phyloP scores from a whole-genome alignment of 2,329 filamentous ascomycete species.

The Coccinonectria pachysandricola region DNA sequence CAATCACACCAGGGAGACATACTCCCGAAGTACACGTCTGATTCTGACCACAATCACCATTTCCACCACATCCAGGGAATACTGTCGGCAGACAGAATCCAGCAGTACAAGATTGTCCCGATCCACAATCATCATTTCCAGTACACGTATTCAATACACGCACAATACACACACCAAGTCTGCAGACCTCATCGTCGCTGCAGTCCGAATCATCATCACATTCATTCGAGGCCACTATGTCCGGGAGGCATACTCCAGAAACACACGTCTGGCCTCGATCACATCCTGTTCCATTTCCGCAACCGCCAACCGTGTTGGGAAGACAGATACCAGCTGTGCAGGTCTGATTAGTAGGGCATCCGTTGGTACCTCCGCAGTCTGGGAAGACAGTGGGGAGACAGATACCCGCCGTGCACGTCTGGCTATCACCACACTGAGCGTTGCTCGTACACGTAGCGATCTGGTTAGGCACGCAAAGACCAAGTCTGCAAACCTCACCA shows the following conservation, averaged over 20 bases:
- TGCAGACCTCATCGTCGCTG: conserved; percentile 1
- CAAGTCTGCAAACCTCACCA: conserved; percentile 1
- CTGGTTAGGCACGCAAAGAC: conserved; percentile 2
- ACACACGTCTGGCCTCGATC: conserved; percentile 1
- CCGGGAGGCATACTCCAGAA: conserved; percentile 3
- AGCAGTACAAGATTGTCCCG: background rate
- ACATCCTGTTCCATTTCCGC: background rate
- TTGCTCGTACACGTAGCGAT: conserved; percentile 1
- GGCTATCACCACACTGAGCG: background rate
- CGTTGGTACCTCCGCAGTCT: no score
- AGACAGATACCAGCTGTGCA: background rate
- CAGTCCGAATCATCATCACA: background rate
- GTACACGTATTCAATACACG: background rate
- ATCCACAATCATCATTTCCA: background rate
- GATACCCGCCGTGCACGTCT: conserved; percentile 1
- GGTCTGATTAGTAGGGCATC: no score
- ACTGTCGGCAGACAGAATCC: conserved; percentile 1
- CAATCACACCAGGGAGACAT: no score
- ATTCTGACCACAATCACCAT: background rate
- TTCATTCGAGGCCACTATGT: background rate
- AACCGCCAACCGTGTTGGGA: background rate
- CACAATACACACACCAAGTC: conserved; percentile 1
- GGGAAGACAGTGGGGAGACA: conserved; percentile 1
- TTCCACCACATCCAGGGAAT: background rate
- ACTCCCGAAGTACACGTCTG: no score